These are phyloP conservation scores for Colletotrichum musae DNA, from an alignment of 2,329 filamentous ascomycete genomes.

Conservation along the genomic window DNA sequence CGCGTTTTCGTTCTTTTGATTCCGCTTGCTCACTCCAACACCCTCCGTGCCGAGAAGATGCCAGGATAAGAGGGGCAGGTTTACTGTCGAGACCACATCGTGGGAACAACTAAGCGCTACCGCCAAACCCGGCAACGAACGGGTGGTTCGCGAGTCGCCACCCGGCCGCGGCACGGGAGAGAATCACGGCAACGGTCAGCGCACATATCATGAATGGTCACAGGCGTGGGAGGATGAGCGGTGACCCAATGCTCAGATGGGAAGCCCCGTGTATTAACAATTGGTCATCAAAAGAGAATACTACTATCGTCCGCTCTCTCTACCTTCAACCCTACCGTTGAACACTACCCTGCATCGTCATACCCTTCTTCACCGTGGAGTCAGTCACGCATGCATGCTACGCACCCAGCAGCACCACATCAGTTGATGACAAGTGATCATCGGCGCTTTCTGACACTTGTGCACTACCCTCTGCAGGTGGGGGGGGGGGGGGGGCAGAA, in stretches of 20 bases:
- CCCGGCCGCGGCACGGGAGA: background rate
- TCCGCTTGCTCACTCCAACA: background rate
- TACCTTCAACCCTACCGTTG: background rate
- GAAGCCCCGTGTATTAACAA: too few relatives aligned
- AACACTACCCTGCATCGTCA: too few relatives aligned
- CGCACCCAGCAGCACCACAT: too few relatives aligned
- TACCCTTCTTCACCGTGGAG: too few relatives aligned
- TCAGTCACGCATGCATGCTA: too few relatives aligned
- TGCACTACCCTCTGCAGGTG: background rate
- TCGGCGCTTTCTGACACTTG: too few relatives aligned
- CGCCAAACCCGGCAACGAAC: background rate
- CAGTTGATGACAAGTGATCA: too few relatives aligned
- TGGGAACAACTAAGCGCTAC: conserved; percentile 63
- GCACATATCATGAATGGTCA: conserved; percentile 31
- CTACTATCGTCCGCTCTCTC: background rate
- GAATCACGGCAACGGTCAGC: background rate
- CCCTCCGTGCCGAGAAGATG: conserved; percentile 63
- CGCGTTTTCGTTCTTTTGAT: background rate
- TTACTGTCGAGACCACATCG: conserved; percentile 74
- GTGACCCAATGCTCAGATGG: background rate
- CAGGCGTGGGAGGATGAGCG: conserved; percentile 28
- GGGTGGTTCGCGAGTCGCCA: background rate
- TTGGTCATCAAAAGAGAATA: background rate
- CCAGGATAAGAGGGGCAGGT: conserved; percentile 68
- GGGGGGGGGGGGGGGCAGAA: background rate